Base-by-base conservation (phyloP, 2,329 filamentous ascomycete species). In the Colletotrichum gigasporum region DNA sequence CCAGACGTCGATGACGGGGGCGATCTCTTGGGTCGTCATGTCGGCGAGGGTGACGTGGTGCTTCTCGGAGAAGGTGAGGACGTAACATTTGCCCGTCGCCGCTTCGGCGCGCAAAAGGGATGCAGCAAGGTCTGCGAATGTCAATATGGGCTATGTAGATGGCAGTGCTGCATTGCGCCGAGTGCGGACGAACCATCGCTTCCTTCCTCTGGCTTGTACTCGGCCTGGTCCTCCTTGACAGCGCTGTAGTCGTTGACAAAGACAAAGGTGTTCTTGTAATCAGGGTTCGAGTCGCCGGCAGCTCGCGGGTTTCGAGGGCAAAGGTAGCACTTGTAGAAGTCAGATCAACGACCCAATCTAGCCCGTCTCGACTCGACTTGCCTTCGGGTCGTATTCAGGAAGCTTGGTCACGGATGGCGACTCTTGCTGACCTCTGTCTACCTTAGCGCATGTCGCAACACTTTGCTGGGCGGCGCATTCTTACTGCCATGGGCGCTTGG, bases 171-270 rank as follows among this genome's bases (percentile, higher is more conserved):
- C 14, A 16, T 5, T 2, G 4, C 2, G 9, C 5, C 7, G 5
- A 22, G 0, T 11, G n/a, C 16, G 3, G 12, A 20, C 12, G 7
- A 53, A 75, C 76, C 72, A 70, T 85, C 75, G 22, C 76, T 75
- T 4, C 76, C 78, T 9, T 72, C 56, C 4, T 79, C 75, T 2
- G 78, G 77, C 34, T 76, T 74, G 78, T 98, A 99, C 48, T 92
- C 89, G 28, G 90, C 89, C 78, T 99, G 96, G 67, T 92, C 85
- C 79, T 97, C 94, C 80, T 97, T 97, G 52, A 99, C 95, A 2
- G 96, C 96, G 72, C 93, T 96, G 79, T 96, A 99, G 77, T 99
- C 96, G 73, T 99, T 99, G 70, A 98, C 91, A 73, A 99, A 99
- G 37, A 95, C 91, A 75, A 96, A 98, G 0, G 94, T 97, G 72